These are phyloP conservation scores for Mycotypha africana DNA, from an alignment of 371 early-diverging fungal species.

Conservation along the genomic window DNA sequence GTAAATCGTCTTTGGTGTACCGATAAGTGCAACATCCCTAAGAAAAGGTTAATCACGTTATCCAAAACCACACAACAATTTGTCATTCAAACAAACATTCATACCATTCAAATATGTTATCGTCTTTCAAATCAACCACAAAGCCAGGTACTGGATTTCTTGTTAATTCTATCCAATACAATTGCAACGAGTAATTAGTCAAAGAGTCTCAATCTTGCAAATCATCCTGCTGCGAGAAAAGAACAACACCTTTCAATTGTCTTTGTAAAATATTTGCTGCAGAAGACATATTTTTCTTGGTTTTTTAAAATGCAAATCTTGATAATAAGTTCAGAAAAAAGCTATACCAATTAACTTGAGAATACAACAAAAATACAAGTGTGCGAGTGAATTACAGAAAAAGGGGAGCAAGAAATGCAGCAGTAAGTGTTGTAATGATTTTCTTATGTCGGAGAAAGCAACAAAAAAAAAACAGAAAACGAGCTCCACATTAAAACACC, in stretches of 20 bases:
- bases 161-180: constrained; percentile 32
- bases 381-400: too few species aligned
- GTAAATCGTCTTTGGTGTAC: constrained; percentile 79
- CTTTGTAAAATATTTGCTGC: constrained; percentile 49
- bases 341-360: too few species aligned
- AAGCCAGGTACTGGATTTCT: constrained; percentile 69
- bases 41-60: background rate
- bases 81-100: background rate
- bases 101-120: constrained; percentile 57
- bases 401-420: too few species aligned
- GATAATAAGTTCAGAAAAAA: too few species aligned
- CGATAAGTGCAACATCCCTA: constrained; percentile 82
- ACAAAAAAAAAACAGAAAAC: too few species aligned
- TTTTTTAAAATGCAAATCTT: too few species aligned
- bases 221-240: background rate
- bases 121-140: constrained; percentile 62
- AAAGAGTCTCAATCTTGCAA: background rate
- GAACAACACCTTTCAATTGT: constrained; percentile 47
- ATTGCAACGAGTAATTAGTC: background rate
- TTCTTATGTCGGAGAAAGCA: too few species aligned
- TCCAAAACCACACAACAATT: background rate
- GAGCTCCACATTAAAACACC: too few species aligned
- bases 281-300: too few species aligned
- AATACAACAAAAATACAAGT: too few species aligned
- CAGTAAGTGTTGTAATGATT: too few species aligned